A percentile compares a stretch with the other conserved stretches of the same genome.
Conservation (phyloP, 768 basidiomycete genomes). For the Hydnum rufescens region DNA sequence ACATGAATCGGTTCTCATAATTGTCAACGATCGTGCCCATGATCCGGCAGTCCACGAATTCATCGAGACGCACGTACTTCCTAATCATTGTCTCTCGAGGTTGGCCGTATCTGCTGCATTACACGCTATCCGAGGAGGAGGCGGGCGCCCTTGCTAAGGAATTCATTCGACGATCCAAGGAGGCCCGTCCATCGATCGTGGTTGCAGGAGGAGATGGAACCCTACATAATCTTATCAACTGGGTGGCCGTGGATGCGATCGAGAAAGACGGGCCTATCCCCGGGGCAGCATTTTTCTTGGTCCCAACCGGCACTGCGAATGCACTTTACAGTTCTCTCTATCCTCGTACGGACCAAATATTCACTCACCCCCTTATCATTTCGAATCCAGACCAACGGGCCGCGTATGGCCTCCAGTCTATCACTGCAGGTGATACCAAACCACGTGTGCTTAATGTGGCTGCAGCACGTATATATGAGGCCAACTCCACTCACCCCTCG, state of each 20-base stretch:
- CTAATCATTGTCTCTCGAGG: slow-evolving; percentile 36
- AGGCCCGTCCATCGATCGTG: slow-evolving; percentile 17
- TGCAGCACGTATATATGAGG: background rate
- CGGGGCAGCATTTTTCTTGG: slow-evolving; percentile 22
- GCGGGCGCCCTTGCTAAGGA: slow-evolving; percentile 23
- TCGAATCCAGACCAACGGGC: slow-evolving; percentile 3
- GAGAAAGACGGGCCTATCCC: background rate
- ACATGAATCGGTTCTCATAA: slow-evolving; percentile 24
- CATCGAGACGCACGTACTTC: slow-evolving; percentile 40
- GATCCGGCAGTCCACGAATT: slow-evolving; percentile 34
- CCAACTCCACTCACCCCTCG: background rate
- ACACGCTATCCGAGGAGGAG: slow-evolving; percentile 35
- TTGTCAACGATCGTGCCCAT: slow-evolving; percentile 67
- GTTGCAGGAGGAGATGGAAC: slow-evolving; percentile 77
- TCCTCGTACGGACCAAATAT: slow-evolving; percentile 21
- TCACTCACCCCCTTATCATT: background rate
- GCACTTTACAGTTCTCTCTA: slow-evolving; percentile 70
- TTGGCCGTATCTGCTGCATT: slow-evolving; percentile 20
- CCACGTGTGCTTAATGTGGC: background rate
- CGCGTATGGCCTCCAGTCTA: background rate
- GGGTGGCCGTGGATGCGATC: slow-evolving; percentile 20
- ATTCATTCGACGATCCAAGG: background rate
- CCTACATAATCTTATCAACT: slow-evolving; percentile 69
- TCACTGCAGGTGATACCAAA: background rate
- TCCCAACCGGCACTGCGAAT: slow-evolving; percentile 79